Evolutionary conservation across 2,329 filamentous ascomycete genomes (phyloP).

Genomic region (Karstenula rhodostoma): DNA sequence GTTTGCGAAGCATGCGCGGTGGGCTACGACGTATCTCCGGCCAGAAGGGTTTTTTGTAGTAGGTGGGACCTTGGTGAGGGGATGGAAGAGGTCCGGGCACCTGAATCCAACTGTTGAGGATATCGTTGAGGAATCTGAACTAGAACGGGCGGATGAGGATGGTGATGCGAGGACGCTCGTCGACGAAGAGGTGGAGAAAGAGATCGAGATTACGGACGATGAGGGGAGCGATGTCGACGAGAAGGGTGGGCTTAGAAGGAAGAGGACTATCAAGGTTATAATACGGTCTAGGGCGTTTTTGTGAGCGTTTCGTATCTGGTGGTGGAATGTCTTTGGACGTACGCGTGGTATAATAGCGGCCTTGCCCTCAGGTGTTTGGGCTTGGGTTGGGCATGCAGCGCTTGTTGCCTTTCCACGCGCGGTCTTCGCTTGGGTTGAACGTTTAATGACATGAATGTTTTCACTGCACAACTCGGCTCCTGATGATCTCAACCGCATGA

Average conservation of each 20-base stretch:
- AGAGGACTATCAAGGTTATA: slow-evolving; percentile 40
- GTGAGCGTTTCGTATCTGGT: slow-evolving; percentile 19
- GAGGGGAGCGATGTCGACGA: slow-evolving; percentile 22
- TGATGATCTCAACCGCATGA: neutral
- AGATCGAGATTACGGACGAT: slow-evolving; percentile 25
- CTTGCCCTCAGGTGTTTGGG: neutral
- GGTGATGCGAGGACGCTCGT: slow-evolving; percentile 17
- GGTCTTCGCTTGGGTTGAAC: neutral
- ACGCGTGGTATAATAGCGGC: neutral
- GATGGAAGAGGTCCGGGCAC: slow-evolving; percentile 44
- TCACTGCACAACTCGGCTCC: neutral
- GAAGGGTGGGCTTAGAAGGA: slow-evolving; percentile 37
- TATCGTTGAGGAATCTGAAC: slow-evolving; percentile 25
- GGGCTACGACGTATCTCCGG: slow-evolving; percentile 54
- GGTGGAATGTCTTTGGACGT: neutral
- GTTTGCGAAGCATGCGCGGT: slow-evolving; percentile 40
- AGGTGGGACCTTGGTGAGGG: slow-evolving; percentile 41
- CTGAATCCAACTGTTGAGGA: slow-evolving; percentile 41
- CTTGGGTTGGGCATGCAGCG: neutral
- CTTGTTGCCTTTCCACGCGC: neutral
- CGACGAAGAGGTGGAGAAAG: slow-evolving; percentile 23
- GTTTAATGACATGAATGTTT: neutral
- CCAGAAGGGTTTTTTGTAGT: slow-evolving; percentile 61
- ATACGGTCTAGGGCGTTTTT: slow-evolving; percentile 48
- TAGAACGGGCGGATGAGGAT: slow-evolving; percentile 19